phyloP scores from a whole-genome alignment of 2,329 filamentous ascomycete genomes.

The Xylaria sp. region DNA sequence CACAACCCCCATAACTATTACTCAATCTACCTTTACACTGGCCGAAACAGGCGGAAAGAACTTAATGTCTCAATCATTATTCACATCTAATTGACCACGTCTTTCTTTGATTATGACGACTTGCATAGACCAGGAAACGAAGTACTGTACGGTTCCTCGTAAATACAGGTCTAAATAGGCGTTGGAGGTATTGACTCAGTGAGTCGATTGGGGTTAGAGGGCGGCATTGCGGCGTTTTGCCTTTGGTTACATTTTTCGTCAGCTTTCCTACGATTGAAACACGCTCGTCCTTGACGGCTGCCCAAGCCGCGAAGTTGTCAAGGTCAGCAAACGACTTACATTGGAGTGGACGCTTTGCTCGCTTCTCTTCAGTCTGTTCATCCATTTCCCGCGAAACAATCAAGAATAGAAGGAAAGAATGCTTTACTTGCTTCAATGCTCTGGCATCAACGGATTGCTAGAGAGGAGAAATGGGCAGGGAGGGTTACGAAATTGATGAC shows the following conservation, averaged over 20 bases:
- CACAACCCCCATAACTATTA: neutral
- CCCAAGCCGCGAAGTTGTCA: neutral
- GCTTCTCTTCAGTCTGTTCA: slow-evolving; percentile 1
- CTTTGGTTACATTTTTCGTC: slow-evolving; percentile 7
- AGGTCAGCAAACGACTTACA: neutral
- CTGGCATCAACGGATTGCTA: neutral
- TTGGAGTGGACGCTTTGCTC: neutral
- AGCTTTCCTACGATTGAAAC: slow-evolving; percentile 10
- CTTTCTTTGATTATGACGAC: slow-evolving; percentile 24
- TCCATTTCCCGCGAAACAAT: neutral
- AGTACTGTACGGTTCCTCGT: slow-evolving; percentile 1
- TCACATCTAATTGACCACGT: slow-evolving; percentile 10
- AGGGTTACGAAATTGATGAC: slow-evolving; percentile 18
- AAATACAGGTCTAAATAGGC: slow-evolving; percentile 9
- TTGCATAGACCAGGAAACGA: slow-evolving; percentile 28
- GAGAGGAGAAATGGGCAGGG: neutral
- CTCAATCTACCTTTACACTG: neutral
- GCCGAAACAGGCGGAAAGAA: neutral
- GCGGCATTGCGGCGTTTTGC: slow-evolving; percentile 19
- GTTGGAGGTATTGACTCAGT: slow-evolving; percentile 18
- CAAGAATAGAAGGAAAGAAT: slow-evolving; percentile 3
- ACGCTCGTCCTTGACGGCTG: neutral
- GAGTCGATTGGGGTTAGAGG: slow-evolving; percentile 3
- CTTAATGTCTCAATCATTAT: slow-evolving; percentile 6
- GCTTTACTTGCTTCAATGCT: slow-evolving; percentile 13